Base-by-base conservation (phyloP, 2,329 filamentous ascomycete species). In the Claviceps cyperi region DNA sequence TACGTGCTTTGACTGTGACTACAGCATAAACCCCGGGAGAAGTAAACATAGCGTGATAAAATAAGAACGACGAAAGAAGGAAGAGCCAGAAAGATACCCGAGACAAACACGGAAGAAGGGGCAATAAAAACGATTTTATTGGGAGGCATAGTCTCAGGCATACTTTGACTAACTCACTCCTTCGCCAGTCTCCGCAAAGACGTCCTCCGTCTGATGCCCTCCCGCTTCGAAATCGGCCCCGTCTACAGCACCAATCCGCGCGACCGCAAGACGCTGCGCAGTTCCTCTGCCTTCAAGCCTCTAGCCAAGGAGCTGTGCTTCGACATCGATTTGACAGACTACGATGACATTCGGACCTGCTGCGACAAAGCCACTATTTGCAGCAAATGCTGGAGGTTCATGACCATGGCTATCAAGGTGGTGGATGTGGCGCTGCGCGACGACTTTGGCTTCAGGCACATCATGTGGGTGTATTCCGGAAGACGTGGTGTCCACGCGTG, bases 301-400 rank as follows among this genome's bases (percentile, higher is more conserved):
- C 66, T 96, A 35, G 78, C 86, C 50, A 98, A 98, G 66, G 92
- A 98, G 66, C 72, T 98, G 39, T 95, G 95, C 59, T 97, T 98
- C 66, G 92, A 98, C 83, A 97, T 98, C 60, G 92, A 98, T 77
- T 78, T 98, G 78, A 97, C 92, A 50, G 92, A 97, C 69, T 98
- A 98, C 68, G 92, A 98, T 64, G 88, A 94, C 56, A 86, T 98
- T 56, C 83, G 92, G 58, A 96, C 90, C 28, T 98, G 92, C 69
- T 98, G 92, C 65, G 81, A 83, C 60, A 90, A 91, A 64, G 88
- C 91, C 8, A 94, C 86, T 58, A 97, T 98, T 56, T 98, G 92
- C 65, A 76, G 74, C 56, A 92, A 90, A 64, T 98, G 92, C 70
- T 98, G 92, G 92, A 76, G 84, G 47, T 98, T 97, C 66, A 94